phyloP scores from a whole-genome alignment of 192 early-diverging fungal genomes.

The Umbelopsis ramanniana region DNA sequence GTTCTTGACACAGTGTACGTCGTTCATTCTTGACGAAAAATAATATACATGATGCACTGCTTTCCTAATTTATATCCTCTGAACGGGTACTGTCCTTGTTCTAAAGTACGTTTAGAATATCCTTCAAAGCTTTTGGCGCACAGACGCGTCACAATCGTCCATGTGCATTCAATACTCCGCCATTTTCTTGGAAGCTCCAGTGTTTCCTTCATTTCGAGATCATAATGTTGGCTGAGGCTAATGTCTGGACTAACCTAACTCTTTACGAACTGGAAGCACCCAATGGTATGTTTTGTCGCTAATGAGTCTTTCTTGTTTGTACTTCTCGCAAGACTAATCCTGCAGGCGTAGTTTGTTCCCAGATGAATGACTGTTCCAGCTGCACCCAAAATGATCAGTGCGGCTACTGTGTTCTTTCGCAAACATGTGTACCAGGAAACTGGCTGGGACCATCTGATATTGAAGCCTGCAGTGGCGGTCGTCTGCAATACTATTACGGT shows the following conservation, averaged over 20 bases:
- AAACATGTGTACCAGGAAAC: conserved; percentile 21
- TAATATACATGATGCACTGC: too few relatives aligned
- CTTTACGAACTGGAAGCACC: background rate
- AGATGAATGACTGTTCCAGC: conserved; percentile 19
- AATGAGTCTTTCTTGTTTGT: background rate
- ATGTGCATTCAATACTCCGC: background rate
- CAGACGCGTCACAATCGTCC: background rate
- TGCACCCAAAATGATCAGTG: conserved; percentile 19
- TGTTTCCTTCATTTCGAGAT: background rate
- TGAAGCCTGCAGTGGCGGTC: background rate
- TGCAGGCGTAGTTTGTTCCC: background rate
- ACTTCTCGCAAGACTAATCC: too few relatives aligned
- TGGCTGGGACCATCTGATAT: conserved; percentile 22
- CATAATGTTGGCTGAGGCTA: background rate
- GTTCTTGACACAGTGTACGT: too few relatives aligned
- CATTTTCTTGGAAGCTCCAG: background rate
- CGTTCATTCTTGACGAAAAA: too few relatives aligned
- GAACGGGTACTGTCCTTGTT: too few relatives aligned
- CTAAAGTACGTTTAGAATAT: too few relatives aligned
- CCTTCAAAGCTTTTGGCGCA: background rate
- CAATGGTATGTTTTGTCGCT: background rate
- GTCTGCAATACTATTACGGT: conserved; percentile 22
- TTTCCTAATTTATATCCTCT: too few relatives aligned
- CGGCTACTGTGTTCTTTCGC: conserved; percentile 8
- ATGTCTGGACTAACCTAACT: background rate